Evolutionary conservation across 495 filamentous ascomycete genomes (phyloP).

Genomic region (Lophium mytilinum): DNA sequence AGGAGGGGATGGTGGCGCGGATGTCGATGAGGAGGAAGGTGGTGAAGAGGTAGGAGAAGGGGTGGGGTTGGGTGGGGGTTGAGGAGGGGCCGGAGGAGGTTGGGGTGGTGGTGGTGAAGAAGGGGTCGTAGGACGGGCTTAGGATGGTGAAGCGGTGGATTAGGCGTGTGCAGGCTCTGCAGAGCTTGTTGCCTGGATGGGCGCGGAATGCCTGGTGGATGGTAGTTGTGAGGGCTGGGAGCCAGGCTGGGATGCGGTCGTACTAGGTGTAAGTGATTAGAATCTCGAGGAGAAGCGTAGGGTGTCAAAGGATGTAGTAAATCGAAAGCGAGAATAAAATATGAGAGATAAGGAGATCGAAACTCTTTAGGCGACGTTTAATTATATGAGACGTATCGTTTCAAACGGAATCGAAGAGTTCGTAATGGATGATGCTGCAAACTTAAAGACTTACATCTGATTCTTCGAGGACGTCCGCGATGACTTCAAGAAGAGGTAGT

Average conservation of each 20-base stretch:
- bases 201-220: neutral
- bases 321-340: no score
- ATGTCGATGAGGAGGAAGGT: slow-evolving; percentile 54
- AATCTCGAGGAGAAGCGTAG: neutral
- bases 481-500: neutral
- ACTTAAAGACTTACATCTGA: neutral
- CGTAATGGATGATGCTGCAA: neutral
- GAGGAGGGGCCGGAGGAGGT: slow-evolving; percentile 7
- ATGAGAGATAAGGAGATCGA: no score
- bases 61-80: slow-evolving; percentile 23
- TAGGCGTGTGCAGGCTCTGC: neutral
- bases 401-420: neutral
- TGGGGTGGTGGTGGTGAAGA: slow-evolving; percentile 40
- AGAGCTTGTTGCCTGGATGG: neutral
- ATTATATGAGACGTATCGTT: no score
- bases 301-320: no score
- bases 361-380: no score
- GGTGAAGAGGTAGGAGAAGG: slow-evolving; percentile 52
- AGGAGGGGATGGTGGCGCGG: slow-evolving; percentile 50
- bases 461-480: neutral
- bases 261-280: neutral
- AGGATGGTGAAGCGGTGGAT: slow-evolving; percentile 32
- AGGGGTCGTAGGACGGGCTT: slow-evolving; percentile 38
- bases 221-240: neutral
- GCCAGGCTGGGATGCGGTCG: neutral